These are phyloP conservation scores for Cystobasidium pallidum DNA, from an alignment of 1,284 basidiomycete species.

Conservation along the genomic window DNA sequence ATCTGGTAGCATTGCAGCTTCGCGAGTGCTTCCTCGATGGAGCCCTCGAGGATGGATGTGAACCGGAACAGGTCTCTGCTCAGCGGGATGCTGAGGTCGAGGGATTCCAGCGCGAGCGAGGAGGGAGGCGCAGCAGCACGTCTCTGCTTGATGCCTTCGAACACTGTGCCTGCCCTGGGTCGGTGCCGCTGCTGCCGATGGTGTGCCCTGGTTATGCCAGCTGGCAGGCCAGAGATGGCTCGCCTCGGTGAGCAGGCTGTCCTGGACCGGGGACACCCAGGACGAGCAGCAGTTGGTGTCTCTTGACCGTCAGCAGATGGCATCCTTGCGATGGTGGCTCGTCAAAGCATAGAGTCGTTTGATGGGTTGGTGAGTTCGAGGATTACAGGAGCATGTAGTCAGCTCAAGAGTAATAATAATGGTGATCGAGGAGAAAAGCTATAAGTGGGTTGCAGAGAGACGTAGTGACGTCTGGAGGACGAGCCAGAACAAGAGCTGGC, in stretches of 20 bases:
- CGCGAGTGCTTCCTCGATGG: slow-evolving; percentile 18
- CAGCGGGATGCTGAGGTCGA: slow-evolving; percentile 8
- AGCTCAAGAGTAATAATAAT: no score
- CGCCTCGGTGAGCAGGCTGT: background rate
- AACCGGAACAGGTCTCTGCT: background rate
- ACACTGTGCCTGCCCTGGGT: background rate
- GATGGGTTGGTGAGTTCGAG: no score
- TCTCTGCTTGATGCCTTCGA: background rate
- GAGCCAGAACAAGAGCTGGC: no score
- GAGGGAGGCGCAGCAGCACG: background rate
- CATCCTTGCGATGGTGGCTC: background rate
- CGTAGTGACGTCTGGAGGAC: no score
- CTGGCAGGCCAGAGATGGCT: no score
- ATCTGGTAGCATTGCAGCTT: slow-evolving; percentile 18
- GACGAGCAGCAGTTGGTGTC: background rate
- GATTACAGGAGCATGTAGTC: no score
- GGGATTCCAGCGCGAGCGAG: background rate
- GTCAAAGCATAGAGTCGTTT: background rate
- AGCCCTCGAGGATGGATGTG: background rate
- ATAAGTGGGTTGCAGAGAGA: no score
- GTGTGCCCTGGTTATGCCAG: no score
- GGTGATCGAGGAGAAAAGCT: no score
- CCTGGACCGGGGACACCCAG: background rate
- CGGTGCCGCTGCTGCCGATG: background rate
- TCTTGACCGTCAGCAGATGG: background rate